These are phyloP conservation scores for Tylopilus sp. DNA, from an alignment of 768 basidiomycete species.

Conservation along the genomic window DNA sequence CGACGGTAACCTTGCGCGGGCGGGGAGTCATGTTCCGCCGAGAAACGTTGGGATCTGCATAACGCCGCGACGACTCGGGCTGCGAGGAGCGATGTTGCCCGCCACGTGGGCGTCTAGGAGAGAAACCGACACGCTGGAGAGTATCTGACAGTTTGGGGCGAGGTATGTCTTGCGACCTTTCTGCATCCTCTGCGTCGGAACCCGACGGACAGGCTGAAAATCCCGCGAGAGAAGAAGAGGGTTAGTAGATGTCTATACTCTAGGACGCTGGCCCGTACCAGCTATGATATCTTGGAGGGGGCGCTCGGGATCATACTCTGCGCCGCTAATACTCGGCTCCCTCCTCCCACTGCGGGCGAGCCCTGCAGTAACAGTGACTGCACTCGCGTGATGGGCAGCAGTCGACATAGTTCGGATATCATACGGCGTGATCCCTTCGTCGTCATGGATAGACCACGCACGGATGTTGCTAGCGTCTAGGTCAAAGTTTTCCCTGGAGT, in stretches of 20 bases:
- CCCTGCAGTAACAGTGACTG: conserved; percentile 81
- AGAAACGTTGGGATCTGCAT: conserved; percentile 12
- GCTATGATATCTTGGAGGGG: conserved; percentile 71
- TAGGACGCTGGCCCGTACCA: conserved; percentile 33
- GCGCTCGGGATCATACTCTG: conserved; percentile 84
- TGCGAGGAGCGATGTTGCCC: conserved; percentile 31
- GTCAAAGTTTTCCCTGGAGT: conserved; percentile 54
- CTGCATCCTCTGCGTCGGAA: conserved; percentile 49
- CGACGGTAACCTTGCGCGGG: conserved; percentile 25
- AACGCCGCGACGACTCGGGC: conserved; percentile 12
- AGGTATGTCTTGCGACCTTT: conserved; percentile 39
- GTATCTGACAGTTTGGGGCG: conserved; percentile 71
- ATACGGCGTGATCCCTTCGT: conserved; percentile 66
- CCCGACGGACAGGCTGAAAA: conserved; percentile 48
- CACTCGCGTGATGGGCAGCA: conserved; percentile 86
- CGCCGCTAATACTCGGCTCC: conserved; percentile 64
- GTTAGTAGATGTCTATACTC: not conserved
- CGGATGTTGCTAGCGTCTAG: conserved; percentile 49
- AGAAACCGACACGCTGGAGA: conserved; percentile 64
- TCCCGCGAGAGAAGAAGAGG: conserved; percentile 13
- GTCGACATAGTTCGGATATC: conserved; percentile 75
- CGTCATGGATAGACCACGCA: conserved; percentile 61
- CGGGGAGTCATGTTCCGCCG: conserved; percentile 34
- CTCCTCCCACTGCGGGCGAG: conserved; percentile 50
- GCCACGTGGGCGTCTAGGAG: conserved; percentile 69